Evolutionary conservation across 1,284 basidiomycete species (phyloP), one percentile per base, ranked within the genome.

Genomic region (Psilocybe mexicana): DNA sequence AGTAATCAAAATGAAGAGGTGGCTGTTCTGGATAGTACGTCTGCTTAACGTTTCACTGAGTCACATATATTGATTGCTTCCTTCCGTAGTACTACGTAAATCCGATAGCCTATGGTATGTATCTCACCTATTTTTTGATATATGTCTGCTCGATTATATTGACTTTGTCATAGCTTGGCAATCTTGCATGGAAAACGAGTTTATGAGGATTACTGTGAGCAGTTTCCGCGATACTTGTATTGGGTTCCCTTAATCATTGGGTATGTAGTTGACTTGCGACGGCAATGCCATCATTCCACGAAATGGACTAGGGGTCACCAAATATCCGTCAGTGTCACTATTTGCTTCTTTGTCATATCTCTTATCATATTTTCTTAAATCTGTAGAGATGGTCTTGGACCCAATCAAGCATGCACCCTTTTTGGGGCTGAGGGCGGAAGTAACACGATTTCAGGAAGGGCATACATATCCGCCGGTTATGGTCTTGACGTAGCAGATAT

Each of bases 1-100:
- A 1, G 80, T 87, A 6, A 80, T 82, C 62, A 77, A 82, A 58
- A 94, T 96, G 92, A 90, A 93, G 70, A 77, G 90, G 52, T 96
- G 93, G 93, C 71, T 95, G 14, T 93, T 91, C 77, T 94, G 93
- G 92, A 85, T 93, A 45, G 86, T 86, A 65, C 67, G 81, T 78
- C 2, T 7, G 24, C 25, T 8, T 43, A 3, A 12, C 36, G 6
- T 26, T 24, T 43, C 6, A 44, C 26, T 18, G 35, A 23, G 10
- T 23, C 30, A 18, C 18, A 7, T 35, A 44, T 11, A 4, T 43
- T 52, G n/a, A 53, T 57, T 55, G 47, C n/a, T 43, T 5, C n/a
- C n/a, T 54, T 12, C 50, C 53, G 12, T 43, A 87, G 85, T 88
- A 83, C 66, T 90, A 92, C 71, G 73, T 92, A 62, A 90, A 92